Conservation (phyloP, 106 monocot species). For the Phalaenopsis equestris region DNA sequence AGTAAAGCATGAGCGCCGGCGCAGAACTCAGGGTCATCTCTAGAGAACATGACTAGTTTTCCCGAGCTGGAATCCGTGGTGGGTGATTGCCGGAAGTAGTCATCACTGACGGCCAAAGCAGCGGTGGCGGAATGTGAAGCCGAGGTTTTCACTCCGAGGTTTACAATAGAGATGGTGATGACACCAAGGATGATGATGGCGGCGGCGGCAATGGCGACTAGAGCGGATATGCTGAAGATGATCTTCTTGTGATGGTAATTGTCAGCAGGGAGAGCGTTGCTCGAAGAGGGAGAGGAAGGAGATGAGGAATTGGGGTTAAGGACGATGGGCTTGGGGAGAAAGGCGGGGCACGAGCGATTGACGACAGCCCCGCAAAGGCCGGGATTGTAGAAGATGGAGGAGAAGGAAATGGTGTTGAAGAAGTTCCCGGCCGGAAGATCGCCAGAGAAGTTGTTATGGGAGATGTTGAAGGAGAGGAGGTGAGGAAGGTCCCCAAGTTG, state of each 20-base stretch:
- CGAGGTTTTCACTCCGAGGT: conserved; percentile 43
- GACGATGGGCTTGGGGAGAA: conserved; percentile 58
- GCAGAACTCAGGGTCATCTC: conserved; percentile 60
- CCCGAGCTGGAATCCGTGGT: conserved; percentile 60
- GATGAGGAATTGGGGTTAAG: conserved; percentile 52
- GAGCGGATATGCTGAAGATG: conserved; percentile 76
- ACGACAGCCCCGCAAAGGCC: conserved; percentile 40
- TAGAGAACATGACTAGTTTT: conserved; percentile 80
- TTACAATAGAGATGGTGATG: conserved; percentile 56
- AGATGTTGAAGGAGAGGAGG: conserved; percentile 67
- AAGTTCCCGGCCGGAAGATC: conserved; percentile 64
- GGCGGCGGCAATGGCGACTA: conserved; percentile 74
- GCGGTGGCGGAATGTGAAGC: conserved; percentile 32
- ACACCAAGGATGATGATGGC: conserved; percentile 64
- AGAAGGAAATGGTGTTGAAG: conserved; percentile 59
- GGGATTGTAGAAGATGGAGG: conserved; percentile 57
- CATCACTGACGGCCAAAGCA: conserved; percentile 45
- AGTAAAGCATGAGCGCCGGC: conserved; percentile 63
- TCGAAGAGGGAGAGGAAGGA: conserved; percentile 1
- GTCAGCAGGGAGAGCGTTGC: conserved; percentile 1
- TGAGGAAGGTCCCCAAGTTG: conserved; percentile 52
- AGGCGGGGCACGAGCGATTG: conserved; percentile 33
- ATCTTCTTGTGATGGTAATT: conserved; percentile 59
- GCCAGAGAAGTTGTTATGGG: conserved; percentile 62
- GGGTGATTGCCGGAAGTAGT: conserved; percentile 57